These are phyloP conservation scores for Mikania micrantha DNA, from an alignment of 129 eudicot genomes.

Conservation along the genomic window DNA sequence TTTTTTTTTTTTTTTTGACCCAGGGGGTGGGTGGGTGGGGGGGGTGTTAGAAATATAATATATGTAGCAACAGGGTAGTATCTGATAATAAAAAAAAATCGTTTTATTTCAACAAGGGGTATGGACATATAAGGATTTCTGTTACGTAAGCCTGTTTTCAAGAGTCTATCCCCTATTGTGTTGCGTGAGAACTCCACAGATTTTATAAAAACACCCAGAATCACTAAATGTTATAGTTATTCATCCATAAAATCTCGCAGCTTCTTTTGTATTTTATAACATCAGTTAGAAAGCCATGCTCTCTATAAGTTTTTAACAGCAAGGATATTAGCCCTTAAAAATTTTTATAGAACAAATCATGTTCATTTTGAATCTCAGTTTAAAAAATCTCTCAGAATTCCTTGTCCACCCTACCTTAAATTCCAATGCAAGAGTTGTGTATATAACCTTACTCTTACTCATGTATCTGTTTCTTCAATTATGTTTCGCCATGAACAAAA, in stretches of 20 bases:
- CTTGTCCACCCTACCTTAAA: not conserved
- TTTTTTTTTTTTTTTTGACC: too few relatives aligned
- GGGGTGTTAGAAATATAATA: not conserved
- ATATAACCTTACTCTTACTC: conserved; percentile 18
- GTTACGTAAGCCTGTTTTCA: not conserved
- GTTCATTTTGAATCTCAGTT: conserved; percentile 6
- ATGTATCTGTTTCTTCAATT: conserved; percentile 14
- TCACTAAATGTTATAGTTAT: conserved; percentile 6
- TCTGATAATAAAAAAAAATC: not conserved
- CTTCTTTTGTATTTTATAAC: not conserved
- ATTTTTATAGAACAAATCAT: conserved; percentile 7
- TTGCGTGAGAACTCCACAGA: conserved; percentile 3
- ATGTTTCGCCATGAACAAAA: conserved; percentile 25
- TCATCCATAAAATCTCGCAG: conserved; percentile 5
- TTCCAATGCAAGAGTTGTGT: not conserved
- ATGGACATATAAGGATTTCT: not conserved
- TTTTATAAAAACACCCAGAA: not conserved
- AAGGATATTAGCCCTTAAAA: not conserved
- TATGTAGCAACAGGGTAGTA: not conserved
- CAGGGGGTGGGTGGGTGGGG: too few relatives aligned
- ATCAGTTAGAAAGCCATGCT: not conserved
- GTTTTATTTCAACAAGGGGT: too few relatives aligned
- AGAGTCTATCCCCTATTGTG: not conserved
- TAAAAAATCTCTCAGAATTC: not conserved
- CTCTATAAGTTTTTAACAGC: not conserved